Base-by-base conservation (phyloP, 192 early-diverging fungal genomes). In the Podila epigama region DNA sequence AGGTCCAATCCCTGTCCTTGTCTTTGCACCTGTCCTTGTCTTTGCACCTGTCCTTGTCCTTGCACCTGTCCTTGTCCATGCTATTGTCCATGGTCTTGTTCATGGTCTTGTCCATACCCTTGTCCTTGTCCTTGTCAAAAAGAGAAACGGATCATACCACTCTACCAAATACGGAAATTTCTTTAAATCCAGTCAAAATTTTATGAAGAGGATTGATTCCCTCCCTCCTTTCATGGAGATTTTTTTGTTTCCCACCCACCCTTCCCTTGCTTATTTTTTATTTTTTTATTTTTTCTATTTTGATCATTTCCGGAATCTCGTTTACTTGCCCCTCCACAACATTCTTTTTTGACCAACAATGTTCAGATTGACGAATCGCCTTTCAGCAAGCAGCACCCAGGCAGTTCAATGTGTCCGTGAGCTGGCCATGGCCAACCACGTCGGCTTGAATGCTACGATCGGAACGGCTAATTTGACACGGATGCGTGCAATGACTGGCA, bases 321-420 rank as follows among this genome's bases (percentile, higher is more conserved):
- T 41, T 41, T 42, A 18, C n/a, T 48, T 44, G 15, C 20, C 15
- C n/a, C n/a, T 48, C 22, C 22, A 7, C 44, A 48, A 44, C 44
- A 18, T 22, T 48, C 44, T 11, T 10, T 48, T 48, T 48, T 22
- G 44, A 48, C 44, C 8, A 31, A 52, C 5, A 6, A 77, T 77
- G 73, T 77, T 77, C 39, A 60, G 66, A n/a, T 54, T 68, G 32
- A 64, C 41, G 37, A 51, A 60, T 39, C 73, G 73, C 44, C 42
- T 77, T 5, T 64, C 61, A 2, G 44, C 27, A 48, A 68, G 60
- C 40, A 25, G 60, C 6, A 61, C 66, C 39, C 73, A 77, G 48
- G 66, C 73, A 36, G 56, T 51, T 5, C 72, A 68, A 50, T 75
- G 37, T 34, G 55, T 77, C 56, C 66, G 66, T 34, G 37, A 36